Base-by-base conservation (phyloP, 2,329 filamentous ascomycete genomes). In the Fusarium sp. region DNA sequence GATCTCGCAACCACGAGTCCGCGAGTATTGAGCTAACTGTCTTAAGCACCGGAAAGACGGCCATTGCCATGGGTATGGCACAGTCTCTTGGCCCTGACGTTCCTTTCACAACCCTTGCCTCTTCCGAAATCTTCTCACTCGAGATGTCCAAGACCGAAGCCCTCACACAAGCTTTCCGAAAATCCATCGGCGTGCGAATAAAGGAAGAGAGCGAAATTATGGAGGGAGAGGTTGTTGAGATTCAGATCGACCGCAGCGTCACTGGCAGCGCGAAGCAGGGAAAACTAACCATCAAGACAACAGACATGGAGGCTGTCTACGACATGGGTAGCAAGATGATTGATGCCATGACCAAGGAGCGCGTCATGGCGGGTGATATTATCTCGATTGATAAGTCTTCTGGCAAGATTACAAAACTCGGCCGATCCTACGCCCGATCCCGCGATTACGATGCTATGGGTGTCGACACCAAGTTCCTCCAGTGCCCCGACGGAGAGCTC, bases 311-410 rank as follows among this genome's bases (percentile, higher is more conserved):
- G 83, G 97, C 96, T 14, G 93, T 99, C 72, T 99, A 98, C 83
- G 96, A 99, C 77, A 98, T 99, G 94, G 96, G 96, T 71, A 95
- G 92, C 73, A 98, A 98, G 84, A 98, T 99, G 96, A 99, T 99
- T 73, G 96, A 99, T 79, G 94, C 94, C 71, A 98, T 99, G 94
- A 98, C 94, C 73, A 98, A 98, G 83, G 96, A 99, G 85, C 95
- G 97, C 76, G 94, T 99, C 71, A 97, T 98, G 91, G 96, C 96
- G 7, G 96, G 96, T 75, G 96, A 99, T 79, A 96, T 99, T 73
- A 97, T 99, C 76, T 97, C 93, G 61, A 98, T 99, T 75, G 96
- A 99, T 85, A 99, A 99, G 84, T 94, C 95, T 0, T 97, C 94
- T 3, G 96, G 96, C 72, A 97, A 98, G 82, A 98, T 99, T 79